Evolutionary conservation across 1,284 basidiomycete species (phyloP).

Genomic region (Pseudozyma tsukubaensis): DNA sequence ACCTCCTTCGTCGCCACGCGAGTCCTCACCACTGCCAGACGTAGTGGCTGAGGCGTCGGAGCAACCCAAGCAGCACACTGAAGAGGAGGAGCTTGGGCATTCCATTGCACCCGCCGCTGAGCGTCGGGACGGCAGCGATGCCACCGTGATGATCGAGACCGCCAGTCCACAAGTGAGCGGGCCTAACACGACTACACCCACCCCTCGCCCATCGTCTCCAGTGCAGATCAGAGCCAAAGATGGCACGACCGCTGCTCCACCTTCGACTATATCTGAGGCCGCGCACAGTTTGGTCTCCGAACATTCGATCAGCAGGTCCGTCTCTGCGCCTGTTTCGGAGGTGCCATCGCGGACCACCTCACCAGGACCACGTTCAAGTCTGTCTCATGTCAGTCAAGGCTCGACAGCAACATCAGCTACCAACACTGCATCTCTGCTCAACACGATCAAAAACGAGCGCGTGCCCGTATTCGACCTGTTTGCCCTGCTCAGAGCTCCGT

Average conservation of each 20-base stretch:
- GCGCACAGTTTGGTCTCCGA: conserved; percentile 15
- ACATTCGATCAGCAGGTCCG: conserved; percentile 20
- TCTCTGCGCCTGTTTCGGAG: conserved; percentile 41
- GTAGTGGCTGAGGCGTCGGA: not conserved
- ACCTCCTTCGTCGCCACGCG: conserved; percentile 20
- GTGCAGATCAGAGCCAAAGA: conserved; percentile 17
- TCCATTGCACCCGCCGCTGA: not conserved
- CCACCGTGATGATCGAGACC: conserved; percentile 32
- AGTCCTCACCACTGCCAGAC: conserved; percentile 17
- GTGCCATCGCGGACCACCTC: conserved; percentile 37
- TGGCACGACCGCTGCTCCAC: not conserved
- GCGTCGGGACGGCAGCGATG: conserved; percentile 32
- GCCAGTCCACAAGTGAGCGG: conserved; percentile 30
- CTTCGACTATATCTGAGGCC: conserved; percentile 1
- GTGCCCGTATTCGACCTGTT: conserved; percentile 41
- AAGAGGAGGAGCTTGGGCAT: not conserved
- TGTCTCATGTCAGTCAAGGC: conserved; percentile 17
- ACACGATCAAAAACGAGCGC: conserved; percentile 25
- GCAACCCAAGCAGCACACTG: not conserved
- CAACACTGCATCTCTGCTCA: conserved; percentile 12
- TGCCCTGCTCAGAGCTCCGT: conserved; percentile 40
- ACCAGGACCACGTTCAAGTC: conserved; percentile 31
- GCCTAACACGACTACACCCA: conserved; percentile 43
- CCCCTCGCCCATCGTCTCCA: conserved; percentile 42
- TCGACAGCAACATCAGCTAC: conserved; percentile 13